phyloP scores from a whole-genome alignment of 345 rosid genomes.

The Aurinia saxatilis region DNA sequence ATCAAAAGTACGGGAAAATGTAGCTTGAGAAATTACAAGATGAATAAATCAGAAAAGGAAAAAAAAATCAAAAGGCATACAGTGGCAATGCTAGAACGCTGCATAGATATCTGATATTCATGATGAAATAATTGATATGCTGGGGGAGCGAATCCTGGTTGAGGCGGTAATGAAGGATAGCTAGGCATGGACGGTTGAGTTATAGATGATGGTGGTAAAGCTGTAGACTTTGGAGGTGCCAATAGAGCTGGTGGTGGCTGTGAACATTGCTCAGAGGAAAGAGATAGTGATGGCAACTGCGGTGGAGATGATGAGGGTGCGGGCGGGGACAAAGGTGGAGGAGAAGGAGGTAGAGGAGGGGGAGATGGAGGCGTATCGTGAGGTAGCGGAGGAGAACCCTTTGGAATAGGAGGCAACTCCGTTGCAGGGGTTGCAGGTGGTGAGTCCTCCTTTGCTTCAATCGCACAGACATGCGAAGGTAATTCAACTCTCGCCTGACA shows the following conservation, averaged over 20 bases:
- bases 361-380: conserved; percentile 51
- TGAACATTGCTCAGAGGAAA: conserved; percentile 24
- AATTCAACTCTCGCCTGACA: conserved; percentile 56
- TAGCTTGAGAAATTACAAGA: background rate
- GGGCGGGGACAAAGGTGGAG: conserved; percentile 44
- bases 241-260: conserved; percentile 73
- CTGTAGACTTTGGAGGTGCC: conserved; percentile 28
- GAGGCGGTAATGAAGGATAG: conserved; percentile 45
- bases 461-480: conserved; percentile 28
- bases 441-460: conserved; percentile 30
- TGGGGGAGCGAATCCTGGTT: conserved; percentile 36
- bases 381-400: conserved; percentile 59
- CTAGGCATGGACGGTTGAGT: conserved; percentile 35
- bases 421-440: conserved; percentile 21
- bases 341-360: conserved; percentile 64
- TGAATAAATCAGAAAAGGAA: background rate
- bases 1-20: background rate
- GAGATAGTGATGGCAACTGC: conserved; percentile 37
- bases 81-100: conserved; percentile 36
- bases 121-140: conserved; percentile 50
- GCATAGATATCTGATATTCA: conserved; percentile 48
- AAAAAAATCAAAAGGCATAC: conserved; percentile 33
- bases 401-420: conserved; percentile 35
- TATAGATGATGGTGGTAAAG: conserved; percentile 29
- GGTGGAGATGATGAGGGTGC: conserved; percentile 32